Base-by-base conservation (phyloP, 108 stramenopile species). In the Cylindrotheca fusiformis region DNA sequence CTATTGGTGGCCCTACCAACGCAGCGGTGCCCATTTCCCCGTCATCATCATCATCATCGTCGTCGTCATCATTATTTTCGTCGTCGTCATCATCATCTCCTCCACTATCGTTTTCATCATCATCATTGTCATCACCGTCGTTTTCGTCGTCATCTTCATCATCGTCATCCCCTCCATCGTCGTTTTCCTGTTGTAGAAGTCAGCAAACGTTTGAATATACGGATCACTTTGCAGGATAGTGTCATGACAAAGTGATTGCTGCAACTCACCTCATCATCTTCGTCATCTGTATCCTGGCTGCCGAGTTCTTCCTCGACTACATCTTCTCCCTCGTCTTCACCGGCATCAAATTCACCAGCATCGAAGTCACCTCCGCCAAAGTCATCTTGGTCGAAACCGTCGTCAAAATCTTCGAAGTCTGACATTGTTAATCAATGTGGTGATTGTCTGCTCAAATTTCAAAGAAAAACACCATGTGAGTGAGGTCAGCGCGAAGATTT, bases 71-170 rank as follows among this genome's bases (percentile, higher is more conserved):
- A 1, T 32, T 32, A 33, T 57, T 4, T 1, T 32, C 30, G 14
- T 60, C 46, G 14, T 48, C 59, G 1, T 46, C 44, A 8, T 60
- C 12, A 18, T 48, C 46, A 48, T 47, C 44, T 3, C 27, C 59
- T 2, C 46, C 59, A 3, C 23, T 44, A 19, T 24, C 58, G 20
- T 48, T 44, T 44, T 60, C 59, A 19, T 60, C 56, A 25, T 57
- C 56, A 30, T 36, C 33, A 25, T 57, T 31, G 24, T 52, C 51
- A 49, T 62, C 51, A 12, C 52, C 55, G 27, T 67, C 65, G 23
- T 67, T 55, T 14, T 55, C 65, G 31, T 67, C 32, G 19, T 65
- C 52, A 44, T 54, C 65, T 3, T 45, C 55, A 14, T 67, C 55
- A 22, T 67, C 63, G 50, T 18, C 33, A 10, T 28, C 60, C 29